A percentile compares a stretch with the other conserved stretches of the same genome.
Conservation (phyloP, 2,329 filamentous ascomycete species). For the Colletotrichum cuscutae region DNA sequence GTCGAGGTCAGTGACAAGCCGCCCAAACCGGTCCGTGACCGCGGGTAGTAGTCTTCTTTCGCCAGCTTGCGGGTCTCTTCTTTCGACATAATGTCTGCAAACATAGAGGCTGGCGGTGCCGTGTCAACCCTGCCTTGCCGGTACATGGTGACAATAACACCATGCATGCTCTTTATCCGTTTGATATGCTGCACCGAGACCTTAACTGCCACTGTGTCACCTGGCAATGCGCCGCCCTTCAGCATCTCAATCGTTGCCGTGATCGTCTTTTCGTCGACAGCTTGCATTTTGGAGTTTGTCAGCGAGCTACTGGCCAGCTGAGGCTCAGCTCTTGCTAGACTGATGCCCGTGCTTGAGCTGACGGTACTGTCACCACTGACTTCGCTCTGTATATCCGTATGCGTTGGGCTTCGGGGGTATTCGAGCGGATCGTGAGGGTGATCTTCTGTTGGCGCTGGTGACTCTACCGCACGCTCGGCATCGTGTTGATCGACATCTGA, state of each 20-base stretch:
- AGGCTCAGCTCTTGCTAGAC: constrained; percentile 46
- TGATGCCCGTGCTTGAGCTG: constrained; percentile 73
- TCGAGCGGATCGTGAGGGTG: constrained; percentile 46
- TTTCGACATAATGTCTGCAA: constrained; percentile 63
- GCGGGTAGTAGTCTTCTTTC: constrained; percentile 87
- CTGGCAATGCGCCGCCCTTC: constrained; percentile 85
- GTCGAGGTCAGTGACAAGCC: constrained; percentile 88
- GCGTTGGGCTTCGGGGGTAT: constrained; percentile 54
- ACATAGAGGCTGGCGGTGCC: constrained; percentile 63
- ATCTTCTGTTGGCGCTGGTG: constrained; percentile 53
- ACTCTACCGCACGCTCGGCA: constrained; percentile 48
- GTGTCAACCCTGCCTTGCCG: constrained; percentile 92
- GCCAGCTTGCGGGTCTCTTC: constrained; percentile 75
- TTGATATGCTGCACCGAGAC: constrained; percentile 90
- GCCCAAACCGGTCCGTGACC: constrained; percentile 85
- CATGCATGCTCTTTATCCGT: constrained; percentile 88
- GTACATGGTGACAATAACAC: constrained; percentile 92
- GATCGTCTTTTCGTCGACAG: constrained; percentile 78
- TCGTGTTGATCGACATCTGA: constrained; percentile 42
- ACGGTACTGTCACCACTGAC: constrained; percentile 76
- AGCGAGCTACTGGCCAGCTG: constrained; percentile 45
- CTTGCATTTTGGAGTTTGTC: constrained; percentile 55
- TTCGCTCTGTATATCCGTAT: constrained; percentile 72
- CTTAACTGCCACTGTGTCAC: constrained; percentile 83
- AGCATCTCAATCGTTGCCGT: constrained; percentile 86